phyloP scores from a whole-genome alignment of 2,329 filamentous ascomycete species.

The Emericellopsis cladophorae region DNA sequence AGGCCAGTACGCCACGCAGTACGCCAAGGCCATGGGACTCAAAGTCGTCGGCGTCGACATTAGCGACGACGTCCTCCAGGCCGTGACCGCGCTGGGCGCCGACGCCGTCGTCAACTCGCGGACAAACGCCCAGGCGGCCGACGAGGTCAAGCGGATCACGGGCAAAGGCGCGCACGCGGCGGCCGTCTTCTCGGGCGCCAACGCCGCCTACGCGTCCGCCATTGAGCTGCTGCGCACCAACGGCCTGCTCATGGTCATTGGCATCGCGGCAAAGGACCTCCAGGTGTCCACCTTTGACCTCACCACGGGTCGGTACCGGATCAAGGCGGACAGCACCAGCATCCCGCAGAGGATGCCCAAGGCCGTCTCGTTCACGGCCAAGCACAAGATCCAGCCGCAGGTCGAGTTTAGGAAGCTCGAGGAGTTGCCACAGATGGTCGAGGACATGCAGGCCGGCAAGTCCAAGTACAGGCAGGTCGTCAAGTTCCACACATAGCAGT shows the following conservation, averaged over 20 bases:
- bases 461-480: slow-evolving; percentile 21
- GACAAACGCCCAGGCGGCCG: slow-evolving; percentile 19
- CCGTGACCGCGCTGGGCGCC: slow-evolving; percentile 23
- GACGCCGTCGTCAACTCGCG: slow-evolving; percentile 28
- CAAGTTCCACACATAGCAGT: not conserved
- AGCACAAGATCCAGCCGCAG: slow-evolving; percentile 25
- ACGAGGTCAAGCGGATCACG: slow-evolving; percentile 25
- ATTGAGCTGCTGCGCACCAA: slow-evolving; percentile 20
- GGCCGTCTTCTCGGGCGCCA: slow-evolving; percentile 22
- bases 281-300: slow-evolving; percentile 23
- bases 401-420: slow-evolving; percentile 24
- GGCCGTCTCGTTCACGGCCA: slow-evolving; percentile 26
- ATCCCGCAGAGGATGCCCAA: slow-evolving; percentile 27
- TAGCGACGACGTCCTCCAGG: slow-evolving; percentile 25
- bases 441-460: slow-evolving; percentile 22
- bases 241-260: slow-evolving; percentile 28
- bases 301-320: slow-evolving; percentile 22
- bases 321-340: slow-evolving; percentile 27
- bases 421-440: slow-evolving; percentile 22
- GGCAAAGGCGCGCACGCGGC: slow-evolving; percentile 25
- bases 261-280: slow-evolving; percentile 22
- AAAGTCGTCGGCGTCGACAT: slow-evolving; percentile 29
- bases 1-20: slow-evolving; percentile 31
- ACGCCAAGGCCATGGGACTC: slow-evolving; percentile 29
- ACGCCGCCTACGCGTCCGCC: slow-evolving; percentile 11